Evolutionary conservation across 2,329 filamentous ascomycete genomes (phyloP), one percentile per base, ranked within the genome.

Genomic region (Eutypa lata): DNA sequence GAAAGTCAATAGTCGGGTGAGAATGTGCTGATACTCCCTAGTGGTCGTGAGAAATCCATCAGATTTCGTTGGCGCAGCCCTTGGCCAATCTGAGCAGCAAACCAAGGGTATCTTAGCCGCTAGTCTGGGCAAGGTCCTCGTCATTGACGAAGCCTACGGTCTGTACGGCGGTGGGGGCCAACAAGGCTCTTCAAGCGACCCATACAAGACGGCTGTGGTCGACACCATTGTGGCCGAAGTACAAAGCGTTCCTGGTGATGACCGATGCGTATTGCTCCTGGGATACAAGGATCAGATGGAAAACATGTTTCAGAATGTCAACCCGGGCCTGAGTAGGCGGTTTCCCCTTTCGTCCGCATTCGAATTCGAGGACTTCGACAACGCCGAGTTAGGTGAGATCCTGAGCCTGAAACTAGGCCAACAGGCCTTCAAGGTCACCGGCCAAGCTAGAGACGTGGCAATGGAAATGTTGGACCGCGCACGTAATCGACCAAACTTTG

Each of bases 141-240:
- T 86, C 31, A 83, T 87, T 5, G 83, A 87, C 56, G 83, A 87
- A 62, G 82, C 82, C 2, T 86, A 86, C 54, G 77, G 77, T 61
- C 70, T 86, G 0, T 73, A 70, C 51, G 51, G 64, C 21, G 63
- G 62, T 3, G 61, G 57, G 14, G 62, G 55, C 0, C 58, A 58
- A 24, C 58, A 55, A 10, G 55, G 51, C 21, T 28, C 33, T 19
- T 21, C 31, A 6, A 26, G 38, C 3, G 50, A 52, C 26, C 35
- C 50, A 16, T 58, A 42, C 38, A 53, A 52, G 26, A 50, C 45
- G 6, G 49, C 51, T 10, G 45, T 86, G 1, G 75, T 87, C 8
- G 83, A 87, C 53, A 85, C 81, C 0, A 76, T 86, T 7, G 82
- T 87, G 0, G 80, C 82, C 0, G 80, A 86, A 54, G 76, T 87